phyloP scores from a whole-genome alignment of 768 basidiomycete genomes.

The Xanthoconium stramineum region DNA sequence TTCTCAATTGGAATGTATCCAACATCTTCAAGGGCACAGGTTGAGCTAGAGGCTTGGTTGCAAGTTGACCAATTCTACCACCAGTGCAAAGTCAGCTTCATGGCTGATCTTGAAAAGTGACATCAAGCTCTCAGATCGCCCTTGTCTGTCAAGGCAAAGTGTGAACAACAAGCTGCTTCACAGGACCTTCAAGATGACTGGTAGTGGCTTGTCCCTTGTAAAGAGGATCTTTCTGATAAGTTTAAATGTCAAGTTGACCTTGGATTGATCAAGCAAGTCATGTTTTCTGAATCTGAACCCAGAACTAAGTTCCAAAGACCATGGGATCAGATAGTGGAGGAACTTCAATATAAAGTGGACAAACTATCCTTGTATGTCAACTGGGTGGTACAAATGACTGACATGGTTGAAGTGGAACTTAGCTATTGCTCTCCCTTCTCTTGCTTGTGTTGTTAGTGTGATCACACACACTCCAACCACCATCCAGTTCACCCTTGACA shows the following conservation, averaged over 20 bases:
- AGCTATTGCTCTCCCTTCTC: conserved; percentile 59
- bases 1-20: conserved; percentile 12
- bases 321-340: conserved; percentile 39
- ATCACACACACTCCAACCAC: conserved; percentile 33
- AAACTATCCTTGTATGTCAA: conserved; percentile 51
- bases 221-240: conserved; percentile 37
- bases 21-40: conserved; percentile 40
- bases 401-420: conserved; percentile 53
- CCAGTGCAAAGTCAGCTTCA: conserved; percentile 45
- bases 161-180: conserved; percentile 46
- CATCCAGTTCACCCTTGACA: conserved; percentile 21
- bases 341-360: conserved; percentile 59
- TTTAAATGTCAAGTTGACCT: conserved; percentile 35
- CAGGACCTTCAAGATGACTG: conserved; percentile 39
- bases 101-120: conserved; percentile 49
- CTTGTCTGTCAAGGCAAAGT: conserved; percentile 51
- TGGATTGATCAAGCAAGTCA: conserved; percentile 34
- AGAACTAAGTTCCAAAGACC: conserved; percentile 28
- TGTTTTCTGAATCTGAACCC: conserved; percentile 24
- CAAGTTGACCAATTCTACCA: conserved; percentile 59
- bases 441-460: conserved; percentile 48
- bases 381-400: conserved; percentile 49
- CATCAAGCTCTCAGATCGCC: conserved; percentile 35
- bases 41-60: conserved; percentile 71
- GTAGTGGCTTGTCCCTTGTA: conserved; percentile 36